Conservation (phyloP, 306 rosid species). For the Citrullus mucosospermus region DNA sequence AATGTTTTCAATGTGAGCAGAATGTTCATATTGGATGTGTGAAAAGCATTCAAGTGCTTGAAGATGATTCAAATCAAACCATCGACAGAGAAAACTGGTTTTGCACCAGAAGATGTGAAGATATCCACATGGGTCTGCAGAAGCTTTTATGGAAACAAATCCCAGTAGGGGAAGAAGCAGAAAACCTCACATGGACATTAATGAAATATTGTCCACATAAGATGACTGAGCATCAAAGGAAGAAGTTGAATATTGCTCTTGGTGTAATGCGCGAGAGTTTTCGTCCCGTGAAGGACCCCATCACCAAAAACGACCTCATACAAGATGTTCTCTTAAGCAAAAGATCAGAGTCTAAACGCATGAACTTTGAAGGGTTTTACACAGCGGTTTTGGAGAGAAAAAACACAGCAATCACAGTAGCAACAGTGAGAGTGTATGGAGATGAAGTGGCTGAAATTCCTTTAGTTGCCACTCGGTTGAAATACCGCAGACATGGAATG, state of each 20-base stretch:
- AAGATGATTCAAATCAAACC: background rate
- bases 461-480: constrained; percentile 39
- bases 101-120: constrained; percentile 34
- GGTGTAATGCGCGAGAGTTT: constrained; percentile 43
- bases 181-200: constrained; percentile 42
- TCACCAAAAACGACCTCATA: constrained; percentile 19
- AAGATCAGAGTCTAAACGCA: constrained; percentile 23
- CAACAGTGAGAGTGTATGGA: constrained; percentile 34
- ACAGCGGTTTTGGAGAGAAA: constrained; percentile 34
- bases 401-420: constrained; percentile 25
- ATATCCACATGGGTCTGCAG: constrained; percentile 19
- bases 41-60: background rate
- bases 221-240: constrained; percentile 13
- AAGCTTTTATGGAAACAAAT: constrained; percentile 31
- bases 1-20: constrained; percentile 44
- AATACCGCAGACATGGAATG: constrained; percentile 41
- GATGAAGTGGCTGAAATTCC: constrained; percentile 48
- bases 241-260: constrained; percentile 34
- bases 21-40: constrained; percentile 36
- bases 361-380: constrained; percentile 44
- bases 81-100: constrained; percentile 18
- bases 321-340: constrained; percentile 32
- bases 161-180: constrained; percentile 9
- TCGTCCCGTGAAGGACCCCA: constrained; percentile 21
- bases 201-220: constrained; percentile 11